These are phyloP conservation scores for Gaultheria prostrata DNA, from an alignment of 148 eudicot species.

Conservation along the genomic window DNA sequence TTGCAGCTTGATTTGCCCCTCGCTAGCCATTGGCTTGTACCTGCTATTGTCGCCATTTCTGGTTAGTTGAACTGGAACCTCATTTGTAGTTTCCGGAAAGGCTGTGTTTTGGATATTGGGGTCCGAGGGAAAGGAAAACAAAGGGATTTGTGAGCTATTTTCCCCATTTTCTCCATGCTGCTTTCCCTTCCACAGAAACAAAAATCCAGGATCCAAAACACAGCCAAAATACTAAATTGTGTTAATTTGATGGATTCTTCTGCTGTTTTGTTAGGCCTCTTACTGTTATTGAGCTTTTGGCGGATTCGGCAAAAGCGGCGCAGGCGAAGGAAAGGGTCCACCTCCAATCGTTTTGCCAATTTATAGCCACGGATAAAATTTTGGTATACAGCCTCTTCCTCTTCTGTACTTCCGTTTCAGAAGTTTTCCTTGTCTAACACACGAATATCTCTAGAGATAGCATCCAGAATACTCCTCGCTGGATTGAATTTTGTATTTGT, in stretches of 20 bases:
- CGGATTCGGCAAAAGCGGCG: conserved; percentile 74
- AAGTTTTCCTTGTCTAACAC: conserved; percentile 6
- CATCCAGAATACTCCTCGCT: background rate
- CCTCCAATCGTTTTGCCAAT: conserved; percentile 50
- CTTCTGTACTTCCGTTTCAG: background rate
- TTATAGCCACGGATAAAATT: conserved; percentile 21
- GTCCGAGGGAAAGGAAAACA: background rate
- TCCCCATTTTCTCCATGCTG: background rate
- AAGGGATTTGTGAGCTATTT: background rate
- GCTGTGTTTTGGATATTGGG: background rate
- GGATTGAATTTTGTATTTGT: conserved; percentile 22
- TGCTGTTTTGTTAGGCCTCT: conserved; percentile 45
- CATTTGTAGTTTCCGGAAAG: background rate
- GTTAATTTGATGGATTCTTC: background rate
- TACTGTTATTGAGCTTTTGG: conserved; percentile 77
- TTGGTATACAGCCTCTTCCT: conserved; percentile 2
- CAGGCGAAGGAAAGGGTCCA: conserved; percentile 72
- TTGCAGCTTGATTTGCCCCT: conserved; percentile 84
- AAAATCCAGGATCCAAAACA: background rate
- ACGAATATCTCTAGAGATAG: background rate
- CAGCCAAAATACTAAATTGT: background rate
- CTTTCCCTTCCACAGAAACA: background rate
- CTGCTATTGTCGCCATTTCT: conserved; percentile 58
- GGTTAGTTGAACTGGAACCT: conserved; percentile 50
- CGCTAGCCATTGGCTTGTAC: conserved; percentile 87